Conservation (phyloP, 2,329 filamentous ascomycete genomes). For the Phialocephala subalpina region DNA sequence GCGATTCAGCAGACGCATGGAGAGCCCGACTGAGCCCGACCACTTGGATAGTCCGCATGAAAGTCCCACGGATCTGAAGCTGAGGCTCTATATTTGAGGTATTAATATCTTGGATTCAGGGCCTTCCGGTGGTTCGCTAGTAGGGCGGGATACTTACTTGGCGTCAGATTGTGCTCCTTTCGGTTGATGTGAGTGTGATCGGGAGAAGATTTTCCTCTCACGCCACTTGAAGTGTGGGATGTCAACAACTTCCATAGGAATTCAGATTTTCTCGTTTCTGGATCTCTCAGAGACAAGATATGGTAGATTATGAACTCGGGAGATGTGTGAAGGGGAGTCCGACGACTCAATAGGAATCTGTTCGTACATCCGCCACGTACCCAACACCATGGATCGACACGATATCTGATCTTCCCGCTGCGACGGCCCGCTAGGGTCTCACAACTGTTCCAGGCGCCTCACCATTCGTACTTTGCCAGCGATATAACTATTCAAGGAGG, state of each 20-base stretch:
- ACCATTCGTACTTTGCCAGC: background rate
- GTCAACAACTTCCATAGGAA: background rate
- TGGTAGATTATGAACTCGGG: no score
- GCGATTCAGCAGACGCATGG: background rate
- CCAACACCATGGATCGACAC: background rate
- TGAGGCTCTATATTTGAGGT: slow-evolving; percentile 6
- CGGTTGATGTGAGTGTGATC: background rate
- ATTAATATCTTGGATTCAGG: background rate
- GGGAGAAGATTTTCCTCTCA: background rate
- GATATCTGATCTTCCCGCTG: slow-evolving; percentile 11
- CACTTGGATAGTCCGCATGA: background rate
- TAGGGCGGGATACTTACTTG: background rate
- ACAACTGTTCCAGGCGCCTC: background rate
- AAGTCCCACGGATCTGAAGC: background rate
- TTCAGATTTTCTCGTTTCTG: background rate
- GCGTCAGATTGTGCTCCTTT: background rate
- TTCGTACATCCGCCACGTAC: slow-evolving; percentile 3
- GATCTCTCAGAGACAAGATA: background rate
- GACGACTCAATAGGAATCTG: background rate
- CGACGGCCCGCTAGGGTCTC: background rate
- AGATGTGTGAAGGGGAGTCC: background rate
- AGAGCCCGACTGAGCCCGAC: background rate
- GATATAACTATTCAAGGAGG: background rate
- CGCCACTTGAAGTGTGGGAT: background rate
- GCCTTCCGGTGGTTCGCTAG: background rate